A percentile compares a stretch with the other conserved stretches of the same genome.
Evolutionary conservation across 2,329 filamentous ascomycete genomes (phyloP).

Genomic region (Incumbomyces delicatus): DNA sequence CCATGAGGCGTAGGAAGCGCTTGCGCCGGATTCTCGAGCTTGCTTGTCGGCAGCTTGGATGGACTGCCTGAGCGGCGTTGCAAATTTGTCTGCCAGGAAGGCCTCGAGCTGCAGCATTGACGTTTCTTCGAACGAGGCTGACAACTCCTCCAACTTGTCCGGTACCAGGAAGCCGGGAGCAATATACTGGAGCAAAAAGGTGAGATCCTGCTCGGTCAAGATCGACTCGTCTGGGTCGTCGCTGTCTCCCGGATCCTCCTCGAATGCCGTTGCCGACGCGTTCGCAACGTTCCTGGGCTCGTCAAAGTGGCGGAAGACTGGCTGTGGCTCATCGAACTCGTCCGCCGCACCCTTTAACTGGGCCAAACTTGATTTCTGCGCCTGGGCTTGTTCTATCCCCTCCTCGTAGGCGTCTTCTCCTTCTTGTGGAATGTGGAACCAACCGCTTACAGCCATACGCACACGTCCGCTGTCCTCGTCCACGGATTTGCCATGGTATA

Average conservation of each 20-base stretch:
- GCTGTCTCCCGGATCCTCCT: slow-evolving; percentile 25
- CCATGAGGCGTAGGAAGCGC: slow-evolving; percentile 41
- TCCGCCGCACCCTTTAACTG: slow-evolving; percentile 71
- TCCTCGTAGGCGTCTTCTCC: slow-evolving; percentile 86
- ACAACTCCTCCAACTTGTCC: slow-evolving; percentile 75
- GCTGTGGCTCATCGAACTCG: slow-evolving; percentile 71
- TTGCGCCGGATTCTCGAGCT: slow-evolving; percentile 27
- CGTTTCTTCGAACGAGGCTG: slow-evolving; percentile 68
- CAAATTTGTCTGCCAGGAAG: slow-evolving; percentile 71
- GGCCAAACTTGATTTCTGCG: slow-evolving; percentile 80
- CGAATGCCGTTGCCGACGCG: slow-evolving; percentile 24
- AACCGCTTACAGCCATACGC: slow-evolving; percentile 95
- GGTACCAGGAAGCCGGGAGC: slow-evolving; percentile 84
- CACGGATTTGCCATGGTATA: slow-evolving; percentile 60
- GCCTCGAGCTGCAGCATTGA: slow-evolving; percentile 74
- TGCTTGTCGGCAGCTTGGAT: slow-evolving; percentile 55
- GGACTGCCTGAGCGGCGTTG: slow-evolving; percentile 58
- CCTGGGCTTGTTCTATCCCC: slow-evolving; percentile 79
- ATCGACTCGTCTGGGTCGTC: slow-evolving; percentile 40
- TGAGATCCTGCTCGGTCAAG: slow-evolving; percentile 70
- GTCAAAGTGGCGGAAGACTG: slow-evolving; percentile 43
- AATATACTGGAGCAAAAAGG: slow-evolving; percentile 85
- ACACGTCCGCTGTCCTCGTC: slow-evolving; percentile 54
- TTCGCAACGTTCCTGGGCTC: slow-evolving; percentile 24
- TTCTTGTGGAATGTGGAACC: slow-evolving; percentile 95